These are phyloP conservation scores for Magnusiomyces starmeri DNA, from an alignment of 1,139 yeast species.

Conservation along the genomic window DNA sequence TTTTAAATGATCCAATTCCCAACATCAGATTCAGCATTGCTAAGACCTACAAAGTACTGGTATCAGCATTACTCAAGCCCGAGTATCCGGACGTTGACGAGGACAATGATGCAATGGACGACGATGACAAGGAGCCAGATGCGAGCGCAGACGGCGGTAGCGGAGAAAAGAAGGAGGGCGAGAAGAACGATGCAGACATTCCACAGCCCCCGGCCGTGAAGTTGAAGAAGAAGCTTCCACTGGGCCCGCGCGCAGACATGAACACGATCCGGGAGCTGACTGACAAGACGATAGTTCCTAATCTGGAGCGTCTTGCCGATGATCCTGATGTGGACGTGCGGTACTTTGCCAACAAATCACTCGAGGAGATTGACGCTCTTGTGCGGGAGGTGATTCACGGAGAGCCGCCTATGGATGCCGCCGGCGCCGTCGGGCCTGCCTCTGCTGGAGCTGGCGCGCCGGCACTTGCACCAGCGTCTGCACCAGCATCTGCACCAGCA, in stretches of 20 bases:
- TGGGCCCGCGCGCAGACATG: constrained; percentile 16
- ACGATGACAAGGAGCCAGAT: not conserved
- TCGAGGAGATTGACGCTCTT: constrained; percentile 28
- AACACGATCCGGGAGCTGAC: constrained; percentile 38
- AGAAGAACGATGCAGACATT: constrained; percentile 24
- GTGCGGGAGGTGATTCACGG: constrained; percentile 3
- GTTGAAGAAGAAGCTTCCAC: constrained; percentile 10
- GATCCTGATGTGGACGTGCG: constrained; percentile 89
- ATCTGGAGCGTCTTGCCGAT: constrained; percentile 53
- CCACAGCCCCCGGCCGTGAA: constrained; percentile 1
- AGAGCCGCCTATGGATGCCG: not conserved
- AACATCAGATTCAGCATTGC: constrained; percentile 94
- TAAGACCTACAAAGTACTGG: constrained; percentile 62
- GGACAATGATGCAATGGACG: constrained; percentile 19
- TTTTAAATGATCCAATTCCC: constrained; percentile 78
- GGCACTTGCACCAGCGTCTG: too few relatives aligned
- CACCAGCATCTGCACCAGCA: too few relatives aligned
- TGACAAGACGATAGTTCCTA: constrained; percentile 51
- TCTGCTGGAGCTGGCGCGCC: too few relatives aligned
- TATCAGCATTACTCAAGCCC: constrained; percentile 41
- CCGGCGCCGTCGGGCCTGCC: too few relatives aligned
- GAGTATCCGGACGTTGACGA: constrained; percentile 16
- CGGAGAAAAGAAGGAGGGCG: not conserved
- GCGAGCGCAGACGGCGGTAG: not conserved
- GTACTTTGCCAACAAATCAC: constrained; percentile 62